Conservation (phyloP, 106 monocot species). For the Acorus gramineus region DNA sequence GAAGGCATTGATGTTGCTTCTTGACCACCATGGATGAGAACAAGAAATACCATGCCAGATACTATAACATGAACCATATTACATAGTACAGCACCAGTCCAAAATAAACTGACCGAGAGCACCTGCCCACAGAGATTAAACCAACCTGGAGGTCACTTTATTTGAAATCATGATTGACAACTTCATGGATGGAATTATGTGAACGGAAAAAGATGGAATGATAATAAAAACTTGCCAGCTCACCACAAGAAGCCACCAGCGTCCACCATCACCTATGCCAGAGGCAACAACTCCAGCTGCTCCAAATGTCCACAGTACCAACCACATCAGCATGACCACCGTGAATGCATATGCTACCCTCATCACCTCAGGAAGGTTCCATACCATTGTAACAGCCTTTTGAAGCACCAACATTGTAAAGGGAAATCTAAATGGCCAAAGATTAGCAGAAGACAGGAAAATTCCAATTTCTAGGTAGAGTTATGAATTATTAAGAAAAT, state of each 20-base stretch:
- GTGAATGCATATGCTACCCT: slow-evolving; percentile 60
- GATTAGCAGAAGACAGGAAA: not conserved
- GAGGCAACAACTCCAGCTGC: slow-evolving; percentile 74
- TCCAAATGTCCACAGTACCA: slow-evolving; percentile 92
- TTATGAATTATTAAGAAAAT: no score
- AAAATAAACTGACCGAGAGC: slow-evolving; percentile 96
- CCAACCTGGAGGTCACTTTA: not conserved
- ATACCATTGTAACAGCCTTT: slow-evolving; percentile 80
- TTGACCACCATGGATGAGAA: slow-evolving; percentile 75
- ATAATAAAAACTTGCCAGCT: slow-evolving; percentile 86
- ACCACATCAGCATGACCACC: slow-evolving; percentile 78
- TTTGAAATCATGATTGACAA: not conserved
- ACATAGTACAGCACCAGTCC: slow-evolving; percentile 93
- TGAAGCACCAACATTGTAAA: slow-evolving; percentile 95
- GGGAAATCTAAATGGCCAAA: slow-evolving; percentile 43
- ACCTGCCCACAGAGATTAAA: slow-evolving; percentile 30
- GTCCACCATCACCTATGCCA: slow-evolving; percentile 36
- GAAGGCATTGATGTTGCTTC: slow-evolving; percentile 60
- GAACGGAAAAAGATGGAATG: slow-evolving; percentile 16
- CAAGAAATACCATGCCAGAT: slow-evolving; percentile 92
- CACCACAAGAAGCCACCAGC: slow-evolving; percentile 99
- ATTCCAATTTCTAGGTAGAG: not conserved
- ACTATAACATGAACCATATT: slow-evolving; percentile 97
- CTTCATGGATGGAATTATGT: not conserved
- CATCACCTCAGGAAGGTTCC: slow-evolving; percentile 70